Conservation (phyloP, 345 rosid genomes). For the Linum tenue region DNA sequence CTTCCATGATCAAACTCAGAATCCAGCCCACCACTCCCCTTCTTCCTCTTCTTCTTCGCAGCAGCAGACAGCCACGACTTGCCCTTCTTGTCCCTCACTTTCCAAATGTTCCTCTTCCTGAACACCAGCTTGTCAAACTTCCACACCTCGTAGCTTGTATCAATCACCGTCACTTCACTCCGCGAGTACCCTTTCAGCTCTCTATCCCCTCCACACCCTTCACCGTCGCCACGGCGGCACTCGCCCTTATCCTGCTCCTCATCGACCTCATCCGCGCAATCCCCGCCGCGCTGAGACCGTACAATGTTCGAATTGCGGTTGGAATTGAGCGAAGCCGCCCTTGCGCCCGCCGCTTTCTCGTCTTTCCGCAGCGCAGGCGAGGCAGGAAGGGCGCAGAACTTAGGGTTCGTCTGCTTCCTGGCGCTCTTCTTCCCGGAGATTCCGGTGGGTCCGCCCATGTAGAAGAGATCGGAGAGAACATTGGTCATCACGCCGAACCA, state of each 20-base stretch:
- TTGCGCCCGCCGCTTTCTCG: conserved; percentile 21
- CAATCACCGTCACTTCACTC: conserved; percentile 92
- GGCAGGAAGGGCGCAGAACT: conserved; percentile 29
- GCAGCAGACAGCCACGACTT: conserved; percentile 31
- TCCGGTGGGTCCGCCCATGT: conserved; percentile 30
- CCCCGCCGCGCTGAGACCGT: conserved; percentile 6
- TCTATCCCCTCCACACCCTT: conserved; percentile 27
- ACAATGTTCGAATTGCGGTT: conserved; percentile 20
- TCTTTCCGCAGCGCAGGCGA: conserved; percentile 1
- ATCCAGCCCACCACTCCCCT: conserved; percentile 23
- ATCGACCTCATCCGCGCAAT: conserved; percentile 14
- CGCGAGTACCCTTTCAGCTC: conserved; percentile 70
- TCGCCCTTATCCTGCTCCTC: conserved; percentile 15
- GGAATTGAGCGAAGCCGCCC: conserved; percentile 25
- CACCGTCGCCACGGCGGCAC: conserved; percentile 17
- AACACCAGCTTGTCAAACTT: conserved; percentile 75
- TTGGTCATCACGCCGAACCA: conserved; percentile 58
- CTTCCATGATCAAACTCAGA: background rate
- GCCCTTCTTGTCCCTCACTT: conserved; percentile 73
- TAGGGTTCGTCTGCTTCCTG: conserved; percentile 84
- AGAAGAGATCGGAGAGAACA: conserved; percentile 79
- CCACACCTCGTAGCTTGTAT: conserved; percentile 73
- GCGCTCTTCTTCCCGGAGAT: conserved; percentile 34
- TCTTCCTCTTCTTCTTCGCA: conserved; percentile 47
- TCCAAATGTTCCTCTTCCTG: conserved; percentile 72